Evolutionary conservation across 2,329 filamentous ascomycete species (phyloP), one percentile per base, ranked within the genome.

Genomic region (Rhynchosporium secalis): DNA sequence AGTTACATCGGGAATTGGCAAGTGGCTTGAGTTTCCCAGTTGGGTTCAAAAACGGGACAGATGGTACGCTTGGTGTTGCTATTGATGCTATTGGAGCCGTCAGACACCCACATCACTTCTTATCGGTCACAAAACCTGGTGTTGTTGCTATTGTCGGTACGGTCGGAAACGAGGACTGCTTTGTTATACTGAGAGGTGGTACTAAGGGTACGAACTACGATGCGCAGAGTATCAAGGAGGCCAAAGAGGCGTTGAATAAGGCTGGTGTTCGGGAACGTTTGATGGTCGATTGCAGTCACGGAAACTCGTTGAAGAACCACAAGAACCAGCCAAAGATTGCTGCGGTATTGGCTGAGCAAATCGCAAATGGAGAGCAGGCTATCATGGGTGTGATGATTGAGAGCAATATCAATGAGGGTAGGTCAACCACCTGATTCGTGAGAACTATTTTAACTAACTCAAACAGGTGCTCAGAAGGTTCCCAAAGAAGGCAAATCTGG

Each of bases 361-460:
- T 99, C 64, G 83, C 88, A 60, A 85, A 83, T 62, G 95, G 95
- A 41, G 94, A 98, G 79, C 63, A 70, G 28, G 89, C 82, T 55
- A 95, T 99, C 73, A 94, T 97, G 86, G 95, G 95, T 72, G 91
- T 98, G 64, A 99, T 99, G 95, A 96, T 99, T 72, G 95, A 99
- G 81, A 96, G 91, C 77, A 91, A 98, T 77, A 96, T 98, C 78
- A 89, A 94, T 72, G 94, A 97, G 79, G 93, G 90, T 89, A 76
- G 72, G 67, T 61, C 36, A 38, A 55, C 48, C 36, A 0, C 7
- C 3, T 13, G 13, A 3, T 13, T 10, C 29, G 10, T 15, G 1
- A n/a, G n/a, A n/a, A 29, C 47, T 2, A 7, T 31, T 52, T 52
- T 59, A 56, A 55, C 62, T 67, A 58, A 66, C n/a, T 8, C 29